Evolutionary conservation across 2,329 filamentous ascomycete genomes (phyloP).

Genomic region (Gaeumannomyces sp.): DNA sequence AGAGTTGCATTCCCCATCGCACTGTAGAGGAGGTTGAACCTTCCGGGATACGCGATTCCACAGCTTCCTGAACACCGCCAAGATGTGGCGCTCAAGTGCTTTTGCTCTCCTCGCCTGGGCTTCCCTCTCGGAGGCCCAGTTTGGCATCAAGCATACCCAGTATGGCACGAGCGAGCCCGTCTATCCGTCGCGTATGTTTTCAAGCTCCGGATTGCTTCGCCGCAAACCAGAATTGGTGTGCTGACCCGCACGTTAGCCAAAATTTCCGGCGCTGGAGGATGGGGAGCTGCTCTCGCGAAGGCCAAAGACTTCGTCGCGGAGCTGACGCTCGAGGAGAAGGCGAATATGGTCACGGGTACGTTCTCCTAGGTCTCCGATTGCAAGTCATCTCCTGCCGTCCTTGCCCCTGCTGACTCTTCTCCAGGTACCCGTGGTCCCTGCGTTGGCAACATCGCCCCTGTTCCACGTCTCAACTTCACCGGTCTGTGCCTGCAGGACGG

Average conservation of each 20-base stretch:
- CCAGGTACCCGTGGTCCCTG: conserved; percentile 32
- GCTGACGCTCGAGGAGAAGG: conserved; percentile 66
- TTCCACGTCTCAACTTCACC: conserved; percentile 50
- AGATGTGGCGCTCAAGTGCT: conserved; percentile 3
- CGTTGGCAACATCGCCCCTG: conserved; percentile 33
- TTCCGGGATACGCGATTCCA: too few species aligned
- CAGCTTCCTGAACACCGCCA: neutral
- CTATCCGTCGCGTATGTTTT: neutral
- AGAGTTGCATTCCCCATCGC: too few species aligned
- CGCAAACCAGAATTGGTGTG: conserved; percentile 13
- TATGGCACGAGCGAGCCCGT: conserved; percentile 1
- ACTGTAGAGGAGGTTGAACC: too few species aligned
- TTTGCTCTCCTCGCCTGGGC: neutral
- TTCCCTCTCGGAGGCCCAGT: neutral
- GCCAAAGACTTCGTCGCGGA: conserved; percentile 60
- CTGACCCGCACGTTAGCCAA: neutral
- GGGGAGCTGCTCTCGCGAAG: conserved; percentile 59
- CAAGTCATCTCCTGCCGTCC: too few species aligned
- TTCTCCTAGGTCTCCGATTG: too few species aligned
- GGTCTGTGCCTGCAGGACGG: conserved; percentile 64
- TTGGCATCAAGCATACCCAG: conserved; percentile 5
- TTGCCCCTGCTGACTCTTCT: too few species aligned
- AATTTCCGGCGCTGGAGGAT: conserved; percentile 26
- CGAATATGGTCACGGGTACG: conserved; percentile 68
- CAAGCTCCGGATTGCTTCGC: conserved; percentile 10